Evolutionary conservation across 768 basidiomycete species (phyloP), one percentile per base, ranked within the genome.

Genomic region (Tephrocybe sp.): DNA sequence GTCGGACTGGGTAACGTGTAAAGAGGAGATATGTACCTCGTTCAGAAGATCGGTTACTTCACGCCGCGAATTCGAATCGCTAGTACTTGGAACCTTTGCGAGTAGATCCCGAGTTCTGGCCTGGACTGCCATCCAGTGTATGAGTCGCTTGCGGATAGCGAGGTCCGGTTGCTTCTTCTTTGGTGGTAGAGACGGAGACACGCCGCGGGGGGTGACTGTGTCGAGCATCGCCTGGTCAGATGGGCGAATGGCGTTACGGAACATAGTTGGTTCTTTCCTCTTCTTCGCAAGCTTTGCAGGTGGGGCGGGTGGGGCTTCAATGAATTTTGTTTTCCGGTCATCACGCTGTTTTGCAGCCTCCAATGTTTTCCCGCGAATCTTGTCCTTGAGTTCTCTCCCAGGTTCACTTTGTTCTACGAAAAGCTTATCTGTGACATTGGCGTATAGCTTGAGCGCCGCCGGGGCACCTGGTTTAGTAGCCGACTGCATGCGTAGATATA

Each of bases 401-500:
- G 88, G 74, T 58, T 87, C 76, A 41, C 79, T 47, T 12, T 53
- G 80, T 42, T 83, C 82, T 44, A 90, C 81, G 28, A 70, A 73
- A 61, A 87, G 80, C 64, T 85, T 89, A 30, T 87, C 87, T n/a
- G 79, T 73, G 36, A 92, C 80, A 57, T 82, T 83, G 53, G 86
- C 89, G 56, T 84, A 79, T 16, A 87, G 78, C 63, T 87, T 89
- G 56, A 91, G 77, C 1, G 86, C 83, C 0, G 80, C 78, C 8
- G 40, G 11, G 2, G 13, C 37, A 31, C 38, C 46, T 27, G 30
- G 39, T 32, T 26, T 25, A 11, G 43, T 35, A 11, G 80, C n/a
- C n/a, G n/a, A n/a, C n/a, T n/a, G n/a, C n/a, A n/a, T 70, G 13
- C 87, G 79, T 18, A 90, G 75, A 65, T 88, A 92, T 25, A 92